phyloP scores from a whole-genome alignment of 345 rosid genomes.

The Raphanus sativus region DNA sequence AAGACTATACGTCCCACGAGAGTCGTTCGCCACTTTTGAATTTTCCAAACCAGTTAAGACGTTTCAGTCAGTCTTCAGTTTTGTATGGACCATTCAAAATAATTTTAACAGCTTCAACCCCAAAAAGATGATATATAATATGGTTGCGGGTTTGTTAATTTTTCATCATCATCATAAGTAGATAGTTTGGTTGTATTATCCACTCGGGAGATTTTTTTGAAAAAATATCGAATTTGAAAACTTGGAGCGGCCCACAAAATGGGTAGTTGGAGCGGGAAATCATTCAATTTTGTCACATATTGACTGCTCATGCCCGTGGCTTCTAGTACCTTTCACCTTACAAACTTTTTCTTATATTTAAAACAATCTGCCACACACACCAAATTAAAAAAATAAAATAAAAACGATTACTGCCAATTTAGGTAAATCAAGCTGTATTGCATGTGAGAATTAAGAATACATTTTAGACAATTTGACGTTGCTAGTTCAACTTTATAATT shows the following conservation, averaged over 20 bases:
- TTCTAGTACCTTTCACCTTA: slow-evolving; percentile 1
- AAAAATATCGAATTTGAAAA: slow-evolving; percentile 15
- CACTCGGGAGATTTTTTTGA: background rate
- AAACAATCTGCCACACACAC: background rate
- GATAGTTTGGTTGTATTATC: slow-evolving; percentile 22
- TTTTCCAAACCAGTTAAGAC: slow-evolving; percentile 20
- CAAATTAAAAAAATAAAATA: background rate
- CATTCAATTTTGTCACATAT: slow-evolving; percentile 38
- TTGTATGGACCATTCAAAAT: slow-evolving; percentile 1
- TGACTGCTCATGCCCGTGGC: slow-evolving; percentile 16
- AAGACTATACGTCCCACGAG: slow-evolving; percentile 22
- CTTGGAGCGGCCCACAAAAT: slow-evolving; percentile 22
- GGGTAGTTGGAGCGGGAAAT: slow-evolving; percentile 32
- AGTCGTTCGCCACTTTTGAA: slow-evolving; percentile 31
- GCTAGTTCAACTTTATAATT: background rate
- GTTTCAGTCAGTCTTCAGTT: background rate
- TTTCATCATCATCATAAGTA: background rate
- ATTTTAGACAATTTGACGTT: background rate
- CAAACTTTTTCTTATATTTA: slow-evolving; percentile 8
- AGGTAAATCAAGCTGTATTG: slow-evolving; percentile 1
- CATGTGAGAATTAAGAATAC: background rate
- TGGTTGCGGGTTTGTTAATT: background rate
- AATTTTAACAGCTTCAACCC: background rate
- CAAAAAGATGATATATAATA: background rate
- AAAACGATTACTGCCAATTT: background rate